Percentiles rank a stretch among this genome's conserved stretches.
phyloP scores from a whole-genome alignment of 2,329 filamentous ascomycete species.

The Claviceps purpurea region DNA sequence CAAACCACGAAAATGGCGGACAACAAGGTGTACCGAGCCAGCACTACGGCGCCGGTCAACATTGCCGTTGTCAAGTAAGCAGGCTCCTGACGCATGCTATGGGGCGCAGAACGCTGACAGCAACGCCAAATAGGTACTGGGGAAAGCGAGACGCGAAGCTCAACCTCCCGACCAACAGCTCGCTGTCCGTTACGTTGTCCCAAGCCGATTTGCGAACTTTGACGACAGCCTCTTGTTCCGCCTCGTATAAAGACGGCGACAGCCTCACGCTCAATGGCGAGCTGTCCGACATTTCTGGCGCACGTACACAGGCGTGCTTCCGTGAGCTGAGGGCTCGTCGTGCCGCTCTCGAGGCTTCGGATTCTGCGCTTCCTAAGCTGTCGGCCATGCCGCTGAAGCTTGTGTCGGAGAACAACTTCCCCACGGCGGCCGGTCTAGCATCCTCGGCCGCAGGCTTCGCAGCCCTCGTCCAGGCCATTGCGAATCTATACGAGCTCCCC shows the following conservation, averaged over 20 bases:
- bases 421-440: constrained; percentile 82
- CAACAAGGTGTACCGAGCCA: constrained; percentile 66
- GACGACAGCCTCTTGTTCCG: constrained; percentile 85
- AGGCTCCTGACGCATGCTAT: background rate
- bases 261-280: constrained; percentile 74
- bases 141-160: constrained; percentile 89
- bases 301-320: constrained; percentile 90
- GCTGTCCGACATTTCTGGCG: constrained; percentile 70
- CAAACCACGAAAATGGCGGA: constrained; percentile 28
- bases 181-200: constrained; percentile 89
- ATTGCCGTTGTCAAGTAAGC: constrained; percentile 90
- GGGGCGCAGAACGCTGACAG: background rate
- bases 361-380: constrained; percentile 70
- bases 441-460: constrained; percentile 59
- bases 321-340: constrained; percentile 70
- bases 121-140: constrained; percentile 51
- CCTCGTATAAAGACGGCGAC: constrained; percentile 51
- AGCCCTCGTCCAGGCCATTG: constrained; percentile 69
- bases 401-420: constrained; percentile 97
- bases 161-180: constrained; percentile 96
- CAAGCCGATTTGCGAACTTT: constrained; percentile 89
- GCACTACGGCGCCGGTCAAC: constrained; percentile 93
- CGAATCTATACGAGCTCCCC: constrained; percentile 78
- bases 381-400: constrained; percentile 66
- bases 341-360: constrained; percentile 55